Percentiles rank a stretch among this genome's conserved stretches.
Conservation (phyloP, 352 stramenopile species). For the Phytopythium boreale region DNA sequence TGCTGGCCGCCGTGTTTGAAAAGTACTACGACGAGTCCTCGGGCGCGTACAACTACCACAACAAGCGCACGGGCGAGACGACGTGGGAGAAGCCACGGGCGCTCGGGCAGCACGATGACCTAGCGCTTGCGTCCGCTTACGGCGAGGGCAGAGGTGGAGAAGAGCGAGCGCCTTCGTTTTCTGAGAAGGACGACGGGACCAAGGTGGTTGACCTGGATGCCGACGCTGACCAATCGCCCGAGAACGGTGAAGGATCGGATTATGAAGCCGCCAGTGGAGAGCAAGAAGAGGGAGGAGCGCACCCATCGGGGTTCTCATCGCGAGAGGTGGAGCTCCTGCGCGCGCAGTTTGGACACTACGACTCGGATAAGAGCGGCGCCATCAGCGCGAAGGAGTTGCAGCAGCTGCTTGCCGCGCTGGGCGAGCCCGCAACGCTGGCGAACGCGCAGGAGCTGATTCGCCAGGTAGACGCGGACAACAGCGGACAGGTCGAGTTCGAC, state of each 20-base stretch:
- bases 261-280: constrained; percentile 14
- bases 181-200: constrained; percentile 7
- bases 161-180: background rate
- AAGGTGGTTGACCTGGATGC: constrained; percentile 20
- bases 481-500: constrained; percentile 68
- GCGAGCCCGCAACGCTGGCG: constrained; percentile 55
- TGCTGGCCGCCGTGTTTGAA: constrained; percentile 59
- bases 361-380: constrained; percentile 54
- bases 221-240: constrained; percentile 5
- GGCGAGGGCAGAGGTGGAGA: background rate
- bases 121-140: constrained; percentile 38
- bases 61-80: constrained; percentile 61
- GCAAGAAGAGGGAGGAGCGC: constrained; percentile 12
- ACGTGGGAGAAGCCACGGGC: constrained; percentile 70
- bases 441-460: constrained; percentile 57
- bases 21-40: constrained; percentile 74
- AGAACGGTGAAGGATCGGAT: constrained; percentile 11
- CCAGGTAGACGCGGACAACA: constrained; percentile 49
- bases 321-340: constrained; percentile 40
- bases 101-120: constrained; percentile 45
- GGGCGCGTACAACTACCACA: constrained; percentile 69
- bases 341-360: constrained; percentile 59
- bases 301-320: constrained; percentile 32
- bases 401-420: constrained; percentile 52
- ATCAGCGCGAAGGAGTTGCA: constrained; percentile 61